A percentile compares a stretch with the other conserved stretches of the same genome.
Evolutionary conservation across 495 filamentous ascomycete species (phyloP).

Genomic region (Penicillium argentinense): DNA sequence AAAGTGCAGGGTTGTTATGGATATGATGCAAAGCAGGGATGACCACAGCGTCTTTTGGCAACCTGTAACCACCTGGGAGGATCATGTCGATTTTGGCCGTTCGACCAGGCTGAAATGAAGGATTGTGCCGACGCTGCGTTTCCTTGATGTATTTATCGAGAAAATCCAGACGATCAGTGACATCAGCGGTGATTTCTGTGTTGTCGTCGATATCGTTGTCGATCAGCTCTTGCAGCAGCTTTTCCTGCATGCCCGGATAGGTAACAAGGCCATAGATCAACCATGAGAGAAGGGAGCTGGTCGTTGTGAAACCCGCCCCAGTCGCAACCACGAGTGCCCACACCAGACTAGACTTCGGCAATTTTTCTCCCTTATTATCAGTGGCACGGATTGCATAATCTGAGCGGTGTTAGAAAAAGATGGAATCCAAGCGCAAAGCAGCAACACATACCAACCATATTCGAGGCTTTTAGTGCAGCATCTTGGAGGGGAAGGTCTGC

Average conservation of each 20-base stretch:
- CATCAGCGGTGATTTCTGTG: constrained; percentile 27
- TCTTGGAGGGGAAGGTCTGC: constrained; percentile 49
- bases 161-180: constrained; percentile 34
- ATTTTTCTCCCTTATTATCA: constrained; percentile 50
- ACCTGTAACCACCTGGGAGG: constrained; percentile 52
- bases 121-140: constrained; percentile 53
- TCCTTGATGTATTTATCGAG: constrained; percentile 58
- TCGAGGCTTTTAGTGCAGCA: constrained; percentile 48
- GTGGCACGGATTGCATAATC: constrained; percentile 45
- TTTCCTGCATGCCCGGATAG: constrained; percentile 51
- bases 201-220: constrained; percentile 43
- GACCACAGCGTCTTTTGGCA: constrained; percentile 44
- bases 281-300: constrained; percentile 43
- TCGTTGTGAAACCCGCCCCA: constrained; percentile 26
- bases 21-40: constrained; percentile 49
- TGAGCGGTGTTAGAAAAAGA: neutral
- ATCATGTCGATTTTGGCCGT: constrained; percentile 49
- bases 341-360: constrained; percentile 39
- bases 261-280: constrained; percentile 46
- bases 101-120: constrained; percentile 53
- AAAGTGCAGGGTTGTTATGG: constrained; percentile 49
- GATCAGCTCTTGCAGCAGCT: constrained; percentile 52
- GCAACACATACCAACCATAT: constrained; percentile 39
- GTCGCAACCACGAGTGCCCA: constrained; percentile 25
- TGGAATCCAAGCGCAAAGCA: neutral